Conservation (phyloP, 2,329 filamentous ascomycete genomes). For the Cordyceps farinosa region DNA sequence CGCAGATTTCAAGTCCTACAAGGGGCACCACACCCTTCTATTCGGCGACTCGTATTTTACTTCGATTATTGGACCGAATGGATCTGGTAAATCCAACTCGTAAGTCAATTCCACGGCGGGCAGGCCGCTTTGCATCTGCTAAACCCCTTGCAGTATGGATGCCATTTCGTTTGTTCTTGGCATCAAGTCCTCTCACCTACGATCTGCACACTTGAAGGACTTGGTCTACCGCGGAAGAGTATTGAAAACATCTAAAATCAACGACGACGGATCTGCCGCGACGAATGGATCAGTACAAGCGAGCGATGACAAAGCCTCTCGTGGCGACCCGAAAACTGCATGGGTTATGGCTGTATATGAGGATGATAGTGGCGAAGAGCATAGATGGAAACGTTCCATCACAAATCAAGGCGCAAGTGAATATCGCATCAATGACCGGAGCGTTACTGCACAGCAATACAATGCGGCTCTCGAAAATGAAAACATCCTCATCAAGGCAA, state of each 20-base stretch:
- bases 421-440: constrained; percentile 92
- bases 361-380: constrained; percentile 91
- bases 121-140: constrained; percentile 9
- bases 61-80: constrained; percentile 98
- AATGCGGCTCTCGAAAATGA: constrained; percentile 88
- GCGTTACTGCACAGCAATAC: constrained; percentile 86
- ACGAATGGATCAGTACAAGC: constrained; percentile 59
- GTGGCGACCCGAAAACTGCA: constrained; percentile 83
- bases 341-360: constrained; percentile 99
- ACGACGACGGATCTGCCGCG: constrained; percentile 77
- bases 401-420: constrained; percentile 85
- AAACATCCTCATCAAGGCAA: constrained; percentile 95
- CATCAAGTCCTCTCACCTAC: constrained; percentile 97
- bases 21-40: constrained; percentile 88
- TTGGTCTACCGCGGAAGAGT: constrained; percentile 94
- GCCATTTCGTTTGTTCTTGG: constrained; percentile 98
- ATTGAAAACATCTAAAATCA: constrained; percentile 86
- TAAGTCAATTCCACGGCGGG: constrained; percentile 41
- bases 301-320: constrained; percentile 62
- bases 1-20: constrained; percentile 98
- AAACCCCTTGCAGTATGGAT: constrained; percentile 69
- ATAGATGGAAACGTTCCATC: constrained; percentile 93
- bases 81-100: constrained; percentile 98
- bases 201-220: constrained; percentile 89
- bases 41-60: constrained; percentile 99